Conservation (phyloP, 2,329 filamentous ascomycete genomes). For the Fusarium devonianum region DNA sequence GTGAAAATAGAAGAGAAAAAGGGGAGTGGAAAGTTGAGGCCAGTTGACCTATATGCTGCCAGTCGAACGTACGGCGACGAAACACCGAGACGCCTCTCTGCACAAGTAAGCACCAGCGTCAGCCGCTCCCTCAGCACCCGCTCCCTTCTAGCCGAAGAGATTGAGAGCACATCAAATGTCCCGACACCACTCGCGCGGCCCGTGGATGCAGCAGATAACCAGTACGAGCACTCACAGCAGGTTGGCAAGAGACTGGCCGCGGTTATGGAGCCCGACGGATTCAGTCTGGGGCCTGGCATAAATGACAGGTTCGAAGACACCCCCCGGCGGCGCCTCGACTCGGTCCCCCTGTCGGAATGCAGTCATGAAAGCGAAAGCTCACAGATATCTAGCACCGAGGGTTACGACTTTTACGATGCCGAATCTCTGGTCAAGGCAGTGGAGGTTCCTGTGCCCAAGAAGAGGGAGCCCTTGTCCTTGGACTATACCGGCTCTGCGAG, state of each 20-base stretch:
- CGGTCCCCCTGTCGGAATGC: constrained; percentile 57
- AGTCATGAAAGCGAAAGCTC: constrained; percentile 59
- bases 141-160: constrained; percentile 62
- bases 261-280: constrained; percentile 58
- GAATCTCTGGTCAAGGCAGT: constrained; percentile 61
- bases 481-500: constrained; percentile 44
- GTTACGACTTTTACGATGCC: constrained; percentile 71
- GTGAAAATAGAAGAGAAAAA: constrained; percentile 44
- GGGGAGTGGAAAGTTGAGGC: constrained; percentile 38
- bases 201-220: constrained; percentile 46
- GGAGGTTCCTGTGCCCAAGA: constrained; percentile 57
- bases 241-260: constrained; percentile 54
- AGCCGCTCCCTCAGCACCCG: constrained; percentile 47
- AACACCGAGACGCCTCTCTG: constrained; percentile 47
- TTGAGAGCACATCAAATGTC: constrained; percentile 69
- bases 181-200: constrained; percentile 66
- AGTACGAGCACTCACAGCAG: constrained; percentile 41
- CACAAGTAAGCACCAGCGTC: constrained; percentile 42
- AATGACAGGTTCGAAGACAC: constrained; percentile 48
- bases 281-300: constrained; percentile 58
- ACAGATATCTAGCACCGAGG: constrained; percentile 62
- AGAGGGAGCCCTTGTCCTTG: constrained; percentile 47
- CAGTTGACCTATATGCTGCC: constrained; percentile 36
- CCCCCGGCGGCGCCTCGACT: constrained; percentile 57
- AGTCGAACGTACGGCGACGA: constrained; percentile 46